Base-by-base conservation (phyloP, 306 rosid genomes). In the Psophocarpus tetragonolobus region DNA sequence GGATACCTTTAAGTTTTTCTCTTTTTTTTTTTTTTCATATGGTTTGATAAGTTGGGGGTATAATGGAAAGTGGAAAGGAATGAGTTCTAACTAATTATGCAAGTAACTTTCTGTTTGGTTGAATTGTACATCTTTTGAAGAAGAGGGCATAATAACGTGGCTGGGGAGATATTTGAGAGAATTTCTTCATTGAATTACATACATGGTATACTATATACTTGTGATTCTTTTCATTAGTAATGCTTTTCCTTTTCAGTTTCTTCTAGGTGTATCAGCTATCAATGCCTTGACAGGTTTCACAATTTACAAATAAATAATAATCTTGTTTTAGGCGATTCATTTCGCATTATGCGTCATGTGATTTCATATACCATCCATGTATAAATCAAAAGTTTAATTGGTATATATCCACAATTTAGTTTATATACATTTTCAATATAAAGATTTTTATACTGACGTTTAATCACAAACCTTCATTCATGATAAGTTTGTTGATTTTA, bases 141-240 rank as follows among this genome's bases (percentile, higher is more conserved):
- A 82, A 38, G 80, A 80, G 84, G 88, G 87, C 76, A 88, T 83
- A 88, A 77, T 73, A 75, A 66, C 84, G 83, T 78, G 68, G 80
- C 48, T 70, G 85, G 82, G 92, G 86, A 82, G 85, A 79, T 86
- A 60, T 57, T 74, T 66, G 65, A 51, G 76, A 54, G 18, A 54
- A 80, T 76, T 83, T 84, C 78, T 77, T 85, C 88, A 54, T 81
- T 69, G 69, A 38, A 27, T 61, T 74, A 78, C 77, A 75, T 80
- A 75, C 38, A 60, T 58, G 35, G 41, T 39, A 79, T 82, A 77
- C 47, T 68, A 73, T 74, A 65, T 83, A 84, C 89, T 84, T 86
- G 87, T 56, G 57, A 87, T 83, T 88, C 75, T 78, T 83, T 83
- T 60, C 74, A 5, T 53, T 24, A 17, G 14, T 36, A 18, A 14